These are phyloP conservation scores for Acer campestre DNA, from an alignment of 345 rosid species.

Conservation along the genomic window DNA sequence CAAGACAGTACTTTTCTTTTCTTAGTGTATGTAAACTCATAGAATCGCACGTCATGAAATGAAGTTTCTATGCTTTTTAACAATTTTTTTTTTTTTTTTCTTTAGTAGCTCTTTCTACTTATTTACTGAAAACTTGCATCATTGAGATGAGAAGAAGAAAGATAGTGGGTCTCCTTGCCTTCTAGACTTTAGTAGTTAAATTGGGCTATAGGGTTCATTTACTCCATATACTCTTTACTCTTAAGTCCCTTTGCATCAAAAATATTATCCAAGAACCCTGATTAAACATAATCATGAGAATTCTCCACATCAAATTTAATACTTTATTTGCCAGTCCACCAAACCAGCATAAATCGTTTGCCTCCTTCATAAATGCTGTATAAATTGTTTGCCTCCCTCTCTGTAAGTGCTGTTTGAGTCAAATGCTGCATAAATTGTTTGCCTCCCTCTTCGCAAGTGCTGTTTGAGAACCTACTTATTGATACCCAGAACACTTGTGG, in stretches of 20 bases:
- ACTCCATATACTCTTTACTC: background rate
- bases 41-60: background rate
- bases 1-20: constrained; percentile 5
- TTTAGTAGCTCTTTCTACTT: background rate
- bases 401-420: too few species aligned
- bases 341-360: background rate
- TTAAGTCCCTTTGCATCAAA: background rate
- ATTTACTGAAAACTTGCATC: background rate
- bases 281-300: background rate
- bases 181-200: background rate
- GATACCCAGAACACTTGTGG: background rate
- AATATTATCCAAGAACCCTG: background rate
- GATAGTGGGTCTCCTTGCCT: background rate
- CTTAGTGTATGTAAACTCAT: background rate
- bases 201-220: background rate
- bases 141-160: background rate
- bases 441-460: background rate
- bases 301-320: background rate
- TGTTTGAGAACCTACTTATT: background rate
- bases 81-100: background rate
- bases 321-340: background rate
- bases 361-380: background rate
- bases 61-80: background rate
- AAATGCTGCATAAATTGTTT: background rate
- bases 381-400: background rate